These are phyloP conservation scores for Luvunga scandens DNA, from an alignment of 345 rosid species.

Conservation along the genomic window DNA sequence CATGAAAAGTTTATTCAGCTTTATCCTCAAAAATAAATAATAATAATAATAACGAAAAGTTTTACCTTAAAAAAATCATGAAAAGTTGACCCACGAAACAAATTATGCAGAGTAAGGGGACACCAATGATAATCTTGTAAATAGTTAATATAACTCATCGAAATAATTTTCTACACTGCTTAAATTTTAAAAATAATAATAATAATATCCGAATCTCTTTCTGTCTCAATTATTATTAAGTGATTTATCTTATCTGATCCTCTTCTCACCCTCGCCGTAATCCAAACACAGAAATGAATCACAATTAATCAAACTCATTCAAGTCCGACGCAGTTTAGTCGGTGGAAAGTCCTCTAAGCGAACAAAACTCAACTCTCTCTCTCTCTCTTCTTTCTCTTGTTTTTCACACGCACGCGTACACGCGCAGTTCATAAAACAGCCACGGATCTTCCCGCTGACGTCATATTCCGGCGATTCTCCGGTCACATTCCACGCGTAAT, in stretches of 20 bases:
- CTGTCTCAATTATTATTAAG: not conserved
- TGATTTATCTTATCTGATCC: not conserved
- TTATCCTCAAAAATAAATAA: too few relatives aligned
- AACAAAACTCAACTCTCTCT: not conserved
- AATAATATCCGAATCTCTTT: not conserved
- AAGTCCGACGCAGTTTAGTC: constrained; percentile 38
- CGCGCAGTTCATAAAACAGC: not conserved
- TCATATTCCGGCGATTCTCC: constrained; percentile 9
- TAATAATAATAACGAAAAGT: too few relatives aligned
- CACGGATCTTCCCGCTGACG: not conserved
- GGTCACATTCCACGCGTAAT: constrained; percentile 23
- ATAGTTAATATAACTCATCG: too few relatives aligned
- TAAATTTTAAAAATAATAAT: not conserved
- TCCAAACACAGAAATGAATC: constrained; percentile 33
- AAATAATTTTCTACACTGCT: not conserved
- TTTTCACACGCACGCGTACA: not conserved
- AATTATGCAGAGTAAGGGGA: not conserved
- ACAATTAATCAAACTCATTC: constrained; percentile 40
- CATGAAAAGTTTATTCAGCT: not conserved
- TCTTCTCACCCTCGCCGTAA: constrained; percentile 29
- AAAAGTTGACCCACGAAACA: too few relatives aligned
- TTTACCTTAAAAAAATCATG: too few relatives aligned
- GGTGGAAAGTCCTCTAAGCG: constrained; percentile 21
- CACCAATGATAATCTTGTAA: not conserved
- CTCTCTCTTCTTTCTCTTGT: constrained; percentile 1